These are phyloP conservation scores for Marchantia paleacea DNA, from an alignment of 225 moss, liverwort and hornwort species.

Conservation along the genomic window DNA sequence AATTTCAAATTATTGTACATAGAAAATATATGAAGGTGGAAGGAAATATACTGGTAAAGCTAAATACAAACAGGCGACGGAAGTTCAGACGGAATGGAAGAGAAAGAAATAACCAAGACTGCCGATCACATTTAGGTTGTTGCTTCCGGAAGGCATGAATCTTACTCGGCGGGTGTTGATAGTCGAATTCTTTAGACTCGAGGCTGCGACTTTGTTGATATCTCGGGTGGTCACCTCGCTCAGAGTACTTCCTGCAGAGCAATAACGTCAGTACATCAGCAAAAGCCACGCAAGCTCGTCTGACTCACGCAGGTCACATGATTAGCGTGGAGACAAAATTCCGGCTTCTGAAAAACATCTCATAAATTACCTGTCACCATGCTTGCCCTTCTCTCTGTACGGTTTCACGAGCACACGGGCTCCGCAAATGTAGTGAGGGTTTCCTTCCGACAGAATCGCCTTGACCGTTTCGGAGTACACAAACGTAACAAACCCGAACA, in stretches of 20 bases:
- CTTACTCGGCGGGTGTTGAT: conserved; percentile 57
- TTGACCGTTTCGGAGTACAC: conserved; percentile 99
- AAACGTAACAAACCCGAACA: conserved; percentile 99
- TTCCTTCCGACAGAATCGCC: conserved; percentile 96
- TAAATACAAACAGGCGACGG: no score
- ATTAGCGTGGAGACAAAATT: not conserved
- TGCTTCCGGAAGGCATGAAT: not conserved
- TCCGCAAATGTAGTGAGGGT: conserved; percentile 96
- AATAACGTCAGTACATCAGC: not conserved
- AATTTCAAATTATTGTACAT: no score
- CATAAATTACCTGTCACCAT: conserved; percentile 76
- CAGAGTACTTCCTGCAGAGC: conserved; percentile 76
- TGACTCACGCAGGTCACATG: not conserved
- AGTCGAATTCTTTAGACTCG: conserved; percentile 91
- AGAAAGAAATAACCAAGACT: no score
- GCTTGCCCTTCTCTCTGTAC: conserved; percentile 98
- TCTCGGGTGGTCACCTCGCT: conserved; percentile 85
- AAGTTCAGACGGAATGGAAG: no score
- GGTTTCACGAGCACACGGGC: conserved; percentile 98
- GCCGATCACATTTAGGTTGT: no score
- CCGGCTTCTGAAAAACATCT: not conserved
- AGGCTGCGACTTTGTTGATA: conserved; percentile 88
- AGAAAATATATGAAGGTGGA: no score
- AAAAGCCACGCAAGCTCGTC: not conserved
- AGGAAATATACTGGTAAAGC: no score